phyloP scores from a whole-genome alignment of 805 yeast species.

The Schwanniomyces pseudopolymorphus region DNA sequence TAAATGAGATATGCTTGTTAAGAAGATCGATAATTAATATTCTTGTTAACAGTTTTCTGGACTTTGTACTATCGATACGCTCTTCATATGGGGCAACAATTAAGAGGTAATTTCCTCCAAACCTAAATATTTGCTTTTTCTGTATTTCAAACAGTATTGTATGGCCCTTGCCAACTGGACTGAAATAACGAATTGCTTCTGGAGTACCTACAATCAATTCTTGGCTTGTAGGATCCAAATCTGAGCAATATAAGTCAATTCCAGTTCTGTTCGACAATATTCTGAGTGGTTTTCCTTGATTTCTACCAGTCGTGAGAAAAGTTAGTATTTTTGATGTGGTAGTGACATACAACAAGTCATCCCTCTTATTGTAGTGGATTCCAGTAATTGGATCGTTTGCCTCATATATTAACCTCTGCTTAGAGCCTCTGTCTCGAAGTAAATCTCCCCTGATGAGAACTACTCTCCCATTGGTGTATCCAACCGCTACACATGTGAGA shows the following conservation, averaged over 20 bases:
- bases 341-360: slow-evolving; percentile 59
- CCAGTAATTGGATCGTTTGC: slow-evolving; percentile 81
- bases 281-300: slow-evolving; percentile 59
- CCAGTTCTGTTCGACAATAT: slow-evolving; percentile 48
- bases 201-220: slow-evolving; percentile 64
- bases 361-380: slow-evolving; percentile 55
- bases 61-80: slow-evolving; percentile 5
- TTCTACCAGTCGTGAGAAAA: slow-evolving; percentile 75
- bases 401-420: slow-evolving; percentile 78
- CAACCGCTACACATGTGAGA: slow-evolving; percentile 67
- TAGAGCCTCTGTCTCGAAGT: slow-evolving; percentile 82
- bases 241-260: slow-evolving; percentile 50
- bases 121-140: slow-evolving; percentile 52
- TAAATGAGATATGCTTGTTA: slow-evolving; percentile 70
- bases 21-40: slow-evolving; percentile 66
- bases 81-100: slow-evolving; percentile 51
- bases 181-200: slow-evolving; percentile 65
- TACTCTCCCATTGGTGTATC: slow-evolving; percentile 83
- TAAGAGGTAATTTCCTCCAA: slow-evolving; percentile 52
- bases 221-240: slow-evolving; percentile 39
- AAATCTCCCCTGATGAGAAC: slow-evolving; percentile 85
- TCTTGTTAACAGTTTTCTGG: slow-evolving; percentile 44
- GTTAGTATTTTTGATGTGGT: slow-evolving; percentile 73
- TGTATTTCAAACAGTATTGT: slow-evolving; percentile 57
- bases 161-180: slow-evolving; percentile 51